Percentiles rank a stretch among this genome's conserved stretches.
These are phyloP conservation scores for Cardiosporidium cionae DNA, from an alignment of 169 alveolate species.

Conservation along the genomic window DNA sequence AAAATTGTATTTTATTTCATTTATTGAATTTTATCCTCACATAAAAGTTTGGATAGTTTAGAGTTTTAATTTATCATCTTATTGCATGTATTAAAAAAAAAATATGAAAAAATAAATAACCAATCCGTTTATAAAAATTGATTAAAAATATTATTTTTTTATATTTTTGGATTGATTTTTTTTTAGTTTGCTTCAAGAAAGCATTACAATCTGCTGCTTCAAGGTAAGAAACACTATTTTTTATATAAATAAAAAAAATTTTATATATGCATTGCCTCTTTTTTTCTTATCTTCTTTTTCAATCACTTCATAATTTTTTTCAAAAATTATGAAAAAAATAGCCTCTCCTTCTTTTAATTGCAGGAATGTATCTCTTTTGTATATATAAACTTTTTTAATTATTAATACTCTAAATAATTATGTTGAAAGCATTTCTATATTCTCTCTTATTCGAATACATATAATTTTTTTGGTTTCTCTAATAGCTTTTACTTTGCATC, in stretches of 20 bases:
- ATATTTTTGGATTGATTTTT: neutral
- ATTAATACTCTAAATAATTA: too few species aligned
- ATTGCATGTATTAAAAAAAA: neutral
- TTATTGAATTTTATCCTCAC: neutral
- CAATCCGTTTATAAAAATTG: too few species aligned
- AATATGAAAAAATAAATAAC: neutral
- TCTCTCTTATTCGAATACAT: neutral
- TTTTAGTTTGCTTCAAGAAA: slow-evolving; percentile 45
- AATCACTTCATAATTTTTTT: neutral
- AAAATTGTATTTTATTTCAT: too few species aligned
- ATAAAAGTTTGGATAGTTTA: neutral
- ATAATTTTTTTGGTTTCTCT: too few species aligned
- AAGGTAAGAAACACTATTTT: slow-evolving; percentile 22
- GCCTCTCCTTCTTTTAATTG: too few species aligned
- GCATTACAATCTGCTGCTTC: slow-evolving; percentile 54
- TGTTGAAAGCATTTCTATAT: neutral
- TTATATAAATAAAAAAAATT: neutral
- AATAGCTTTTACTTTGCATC: too few species aligned
- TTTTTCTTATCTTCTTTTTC: neutral
- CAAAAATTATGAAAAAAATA: neutral
- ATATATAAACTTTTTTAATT: too few species aligned
- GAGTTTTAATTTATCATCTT: neutral
- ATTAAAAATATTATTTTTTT: too few species aligned
- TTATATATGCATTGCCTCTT: neutral
- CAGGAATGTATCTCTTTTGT: too few species aligned